These are phyloP conservation scores for Sugiyamaella smithiae DNA, from an alignment of 805 yeast species.

Conservation along the genomic window DNA sequence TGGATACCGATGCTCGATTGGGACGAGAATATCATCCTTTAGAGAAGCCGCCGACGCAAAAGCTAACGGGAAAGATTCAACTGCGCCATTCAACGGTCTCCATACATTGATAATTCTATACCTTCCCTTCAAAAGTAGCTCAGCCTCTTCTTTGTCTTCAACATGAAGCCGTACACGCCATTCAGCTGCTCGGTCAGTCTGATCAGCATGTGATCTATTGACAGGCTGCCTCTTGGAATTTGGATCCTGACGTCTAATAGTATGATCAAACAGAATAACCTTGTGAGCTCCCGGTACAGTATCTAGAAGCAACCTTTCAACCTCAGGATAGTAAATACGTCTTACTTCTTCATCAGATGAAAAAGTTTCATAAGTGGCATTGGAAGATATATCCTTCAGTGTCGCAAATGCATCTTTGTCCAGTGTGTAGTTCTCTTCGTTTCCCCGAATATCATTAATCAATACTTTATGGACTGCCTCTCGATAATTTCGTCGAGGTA, in stretches of 20 bases:
- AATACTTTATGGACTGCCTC: not conserved
- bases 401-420: not conserved
- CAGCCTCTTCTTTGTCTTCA: not conserved
- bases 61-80: not conserved
- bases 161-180: not conserved
- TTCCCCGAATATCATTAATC: not conserved
- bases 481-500: not conserved
- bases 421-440: not conserved
- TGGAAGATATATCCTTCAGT: not conserved
- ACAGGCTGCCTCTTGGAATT: not conserved
- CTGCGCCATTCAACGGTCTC: not conserved
- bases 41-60: not conserved
- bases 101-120: constrained; percentile 1
- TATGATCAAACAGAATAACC: not conserved
- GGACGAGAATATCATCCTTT: not conserved
- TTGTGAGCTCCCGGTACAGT: not conserved
- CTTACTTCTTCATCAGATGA: not conserved
- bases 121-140: not conserved
- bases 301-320: not conserved
- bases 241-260: not conserved
- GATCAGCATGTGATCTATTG: not conserved
- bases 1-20: not conserved
- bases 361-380: not conserved
- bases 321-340: not conserved
- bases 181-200: not conserved